Conservation (phyloP, 2,329 filamentous ascomycete genomes). For the Colletotrichum sp. region DNA sequence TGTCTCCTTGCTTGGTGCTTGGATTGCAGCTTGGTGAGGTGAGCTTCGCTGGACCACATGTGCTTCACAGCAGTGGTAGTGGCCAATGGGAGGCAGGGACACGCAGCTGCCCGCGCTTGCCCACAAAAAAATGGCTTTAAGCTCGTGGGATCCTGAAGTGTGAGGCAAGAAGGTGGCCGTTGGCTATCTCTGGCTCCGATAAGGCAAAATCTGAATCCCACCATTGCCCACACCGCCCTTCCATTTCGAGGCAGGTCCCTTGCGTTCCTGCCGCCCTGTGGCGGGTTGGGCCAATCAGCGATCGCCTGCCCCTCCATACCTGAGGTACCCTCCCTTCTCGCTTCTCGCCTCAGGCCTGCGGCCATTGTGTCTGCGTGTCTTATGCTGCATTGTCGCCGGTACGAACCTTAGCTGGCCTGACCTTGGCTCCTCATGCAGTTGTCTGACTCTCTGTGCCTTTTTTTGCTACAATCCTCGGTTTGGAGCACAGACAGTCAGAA, state of each 20-base stretch:
- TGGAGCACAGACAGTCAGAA: not conserved
- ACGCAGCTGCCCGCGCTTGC: not conserved
- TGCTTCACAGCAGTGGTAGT: not conserved
- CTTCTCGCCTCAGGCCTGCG: not conserved
- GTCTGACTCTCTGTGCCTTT: not conserved
- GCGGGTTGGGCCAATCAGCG: not conserved
- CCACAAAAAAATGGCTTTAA: not conserved
- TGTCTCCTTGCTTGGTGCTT: not conserved
- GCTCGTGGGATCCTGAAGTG: not conserved
- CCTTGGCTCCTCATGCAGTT: not conserved
- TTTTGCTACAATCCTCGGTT: not conserved
- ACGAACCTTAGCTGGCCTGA: not conserved
- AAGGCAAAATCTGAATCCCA: not conserved
- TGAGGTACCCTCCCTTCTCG: not conserved
- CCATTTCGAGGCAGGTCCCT: slow-evolving; percentile 17
- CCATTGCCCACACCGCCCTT: slow-evolving; percentile 12
- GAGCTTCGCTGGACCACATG: not conserved
- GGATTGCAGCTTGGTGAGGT: not conserved
- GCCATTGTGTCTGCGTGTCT: not conserved
- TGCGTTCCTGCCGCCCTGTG: slow-evolving; percentile 12
- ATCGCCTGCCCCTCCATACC: not conserved
- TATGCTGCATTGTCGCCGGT: not conserved
- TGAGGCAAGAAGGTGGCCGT: not conserved
- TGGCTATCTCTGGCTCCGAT: not conserved
- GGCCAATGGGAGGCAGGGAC: not conserved